A percentile compares a stretch with the other conserved stretches of the same genome.
Conservation (phyloP, 768 basidiomycete species). For the Mycena indigotica region DNA sequence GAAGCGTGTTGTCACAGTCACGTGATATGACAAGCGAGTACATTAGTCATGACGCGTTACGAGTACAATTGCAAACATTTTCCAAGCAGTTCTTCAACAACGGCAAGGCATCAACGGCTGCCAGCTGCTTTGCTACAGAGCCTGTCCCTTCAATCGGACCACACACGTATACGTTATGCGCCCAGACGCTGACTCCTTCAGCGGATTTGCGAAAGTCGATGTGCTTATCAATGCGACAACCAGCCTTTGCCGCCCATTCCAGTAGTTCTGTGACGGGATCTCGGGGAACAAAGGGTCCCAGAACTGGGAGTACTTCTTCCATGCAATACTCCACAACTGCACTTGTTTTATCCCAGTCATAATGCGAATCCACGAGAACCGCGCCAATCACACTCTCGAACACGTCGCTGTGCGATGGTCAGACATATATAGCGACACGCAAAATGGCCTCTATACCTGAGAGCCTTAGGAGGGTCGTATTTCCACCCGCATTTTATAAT, state of each 20-base stretch:
- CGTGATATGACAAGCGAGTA: too few relatives aligned
- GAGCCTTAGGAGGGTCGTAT: conserved; percentile 82
- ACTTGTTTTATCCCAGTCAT: conserved; percentile 69
- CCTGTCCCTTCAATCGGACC: background rate
- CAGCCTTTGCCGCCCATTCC: conserved; percentile 61
- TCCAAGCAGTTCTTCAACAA: background rate
- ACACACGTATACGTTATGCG: background rate
- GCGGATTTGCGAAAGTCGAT: conserved; percentile 3
- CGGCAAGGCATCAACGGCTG: background rate
- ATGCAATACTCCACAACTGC: conserved; percentile 64
- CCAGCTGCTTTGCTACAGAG: background rate
- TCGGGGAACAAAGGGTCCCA: conserved; percentile 59
- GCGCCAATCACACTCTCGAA: conserved; percentile 86
- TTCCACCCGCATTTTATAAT: conserved; percentile 75
- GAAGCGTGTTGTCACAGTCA: too few relatives aligned
- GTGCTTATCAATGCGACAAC: conserved; percentile 51
- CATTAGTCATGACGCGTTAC: background rate
- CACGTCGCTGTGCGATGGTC: conserved; percentile 61
- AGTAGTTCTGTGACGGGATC: conserved; percentile 77
- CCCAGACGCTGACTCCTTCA: background rate
- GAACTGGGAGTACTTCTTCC: conserved; percentile 61
- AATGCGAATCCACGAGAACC: conserved; percentile 77
- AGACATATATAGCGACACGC: background rate
- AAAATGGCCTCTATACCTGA: conserved; percentile 7
- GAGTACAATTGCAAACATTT: background rate